Evolutionary conservation across 1,139 yeast genomes (phyloP), one percentile per base, ranked within the genome.

Genomic region (Hansenula sp.): DNA sequence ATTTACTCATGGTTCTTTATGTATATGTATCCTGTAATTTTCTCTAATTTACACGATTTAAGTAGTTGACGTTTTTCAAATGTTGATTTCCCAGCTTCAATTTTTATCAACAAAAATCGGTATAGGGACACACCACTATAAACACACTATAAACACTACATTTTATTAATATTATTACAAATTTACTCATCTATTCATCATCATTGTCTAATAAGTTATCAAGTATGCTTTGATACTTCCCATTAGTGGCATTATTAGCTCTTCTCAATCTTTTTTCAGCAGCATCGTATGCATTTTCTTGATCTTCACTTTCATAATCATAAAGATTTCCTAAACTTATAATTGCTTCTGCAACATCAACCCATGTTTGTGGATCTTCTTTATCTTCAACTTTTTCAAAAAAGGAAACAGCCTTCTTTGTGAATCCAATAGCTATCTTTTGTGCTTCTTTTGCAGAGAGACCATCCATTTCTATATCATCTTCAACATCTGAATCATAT

Each of bases 331-430:
- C 97, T 51, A 86, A 66, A 13, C 83, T 76, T 29, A 90, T 85
- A 57, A 78, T 71, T 1, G 95, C 90, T 60, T 92, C 97, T 3
- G 96, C 96, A 34, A 84, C 67, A 50, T 76, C 75, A 7, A 81
- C 96, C 84, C 92, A 83, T 9, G 83, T 70, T 44, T 82, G 83
- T 0, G 95, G 95, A 29, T 82, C 87, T 39, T 82, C 87, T 25
- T 77, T 79, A 39, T 79, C 77, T 58, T 81, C 77, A 1, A 89
- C 82, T 44, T 68, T 64, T 43, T 69, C 63, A 42, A 87, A 66
- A 52, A 75, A 73, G 31, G 68, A 64, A 29, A 86, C 64, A 0
- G 95, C 95, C 22, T 62, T 62, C n/a, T 61, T 53, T 21, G 81
- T 73, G 39, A 73, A 62, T 4, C 68, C 64, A 36, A 74, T 66